These are phyloP conservation scores for Zygosaccharomyces rouxii DNA, from an alignment of 805 yeast genomes.

Conservation along the genomic window DNA sequence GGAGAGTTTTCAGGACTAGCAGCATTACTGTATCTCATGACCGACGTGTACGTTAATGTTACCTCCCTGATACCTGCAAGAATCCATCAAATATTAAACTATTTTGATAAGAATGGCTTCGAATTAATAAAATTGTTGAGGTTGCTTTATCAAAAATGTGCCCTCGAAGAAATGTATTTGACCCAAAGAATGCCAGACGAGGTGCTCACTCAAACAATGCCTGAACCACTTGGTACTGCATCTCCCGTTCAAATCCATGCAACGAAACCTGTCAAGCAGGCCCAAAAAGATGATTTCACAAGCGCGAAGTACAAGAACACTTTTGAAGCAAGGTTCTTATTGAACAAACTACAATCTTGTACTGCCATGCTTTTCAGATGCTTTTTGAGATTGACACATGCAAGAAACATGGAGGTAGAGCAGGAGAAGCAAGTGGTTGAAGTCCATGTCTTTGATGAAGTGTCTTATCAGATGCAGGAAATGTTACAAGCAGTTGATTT, in stretches of 20 bases:
- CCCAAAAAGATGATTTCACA: constrained; percentile 40
- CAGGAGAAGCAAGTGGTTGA: constrained; percentile 38
- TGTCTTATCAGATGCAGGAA: constrained; percentile 26
- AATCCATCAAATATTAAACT: constrained; percentile 30
- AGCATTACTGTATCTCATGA: constrained; percentile 47
- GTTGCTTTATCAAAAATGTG: constrained; percentile 45
- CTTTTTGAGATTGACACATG: constrained; percentile 43
- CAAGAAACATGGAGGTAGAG: constrained; percentile 34
- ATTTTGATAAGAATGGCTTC: constrained; percentile 36
- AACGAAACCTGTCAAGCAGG: constrained; percentile 39
- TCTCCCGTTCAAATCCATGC: constrained; percentile 43
- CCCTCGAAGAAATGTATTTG: constrained; percentile 54
- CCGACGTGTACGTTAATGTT: constrained; percentile 55
- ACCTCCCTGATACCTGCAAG: constrained; percentile 46
- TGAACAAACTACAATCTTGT: constrained; percentile 45
- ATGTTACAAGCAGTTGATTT: constrained; percentile 27
- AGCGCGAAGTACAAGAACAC: constrained; percentile 62
- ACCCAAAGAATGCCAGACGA: constrained; percentile 47
- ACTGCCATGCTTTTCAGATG: constrained; percentile 42
- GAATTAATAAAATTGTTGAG: constrained; percentile 41
- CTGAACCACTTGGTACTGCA: constrained; percentile 35
- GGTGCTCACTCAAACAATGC: constrained; percentile 40
- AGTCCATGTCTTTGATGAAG: constrained; percentile 39
- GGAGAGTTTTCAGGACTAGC: constrained; percentile 35
- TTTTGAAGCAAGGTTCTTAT: constrained; percentile 49